Base-by-base conservation (phyloP, 1,284 basidiomycete genomes). In the Sanghuangporus weigelae region DNA sequence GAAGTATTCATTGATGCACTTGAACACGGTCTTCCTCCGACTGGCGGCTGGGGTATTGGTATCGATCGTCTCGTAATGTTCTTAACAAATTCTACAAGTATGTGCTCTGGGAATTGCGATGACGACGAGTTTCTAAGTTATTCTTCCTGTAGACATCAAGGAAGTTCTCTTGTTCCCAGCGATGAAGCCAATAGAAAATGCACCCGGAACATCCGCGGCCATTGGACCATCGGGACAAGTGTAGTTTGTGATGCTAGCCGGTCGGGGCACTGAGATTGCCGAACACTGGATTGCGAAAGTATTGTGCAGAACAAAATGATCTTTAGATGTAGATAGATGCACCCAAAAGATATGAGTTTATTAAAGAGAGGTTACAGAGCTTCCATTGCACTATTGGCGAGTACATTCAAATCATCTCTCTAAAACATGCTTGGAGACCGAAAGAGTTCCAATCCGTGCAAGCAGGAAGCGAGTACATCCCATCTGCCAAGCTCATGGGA, bases 11-110 rank as follows among this genome's bases (percentile, higher is more conserved):
- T 97, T 61, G 90, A 96, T 73, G 92, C 93, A 89, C 87, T 99
- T 68, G 96, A 99, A 78, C 94, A 99, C 74, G 97, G 96, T 74
- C 85, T 99, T 7, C 95, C 97, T 4, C 96, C 97, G 0, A 98
- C 96, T 10, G 96, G 95, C 69, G 96, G 96, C 56, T 97, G 94
- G 94, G 95, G 95, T 69, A 82, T 96, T 66, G 95, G 95, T 65
- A 92, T 97, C 69, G 95, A 97, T 74, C 88, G 94, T 67, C 80
- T 97, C 39, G 92, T 96, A 76, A 97, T 97, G 95, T 96, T 97
- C 87, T 79, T 97, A 63, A 95, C 94, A 11, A 87, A 97, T 77
- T 95, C 91, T 35, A 88, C 86, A 19, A 96, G 91, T 93, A 69
- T 69, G 89, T 82, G 6, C 36, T 21, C 12, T 6, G 31, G 2